Evolutionary conservation across 179 eudicot species (phyloP).

Genomic region (Heliamphora pulchella): DNA sequence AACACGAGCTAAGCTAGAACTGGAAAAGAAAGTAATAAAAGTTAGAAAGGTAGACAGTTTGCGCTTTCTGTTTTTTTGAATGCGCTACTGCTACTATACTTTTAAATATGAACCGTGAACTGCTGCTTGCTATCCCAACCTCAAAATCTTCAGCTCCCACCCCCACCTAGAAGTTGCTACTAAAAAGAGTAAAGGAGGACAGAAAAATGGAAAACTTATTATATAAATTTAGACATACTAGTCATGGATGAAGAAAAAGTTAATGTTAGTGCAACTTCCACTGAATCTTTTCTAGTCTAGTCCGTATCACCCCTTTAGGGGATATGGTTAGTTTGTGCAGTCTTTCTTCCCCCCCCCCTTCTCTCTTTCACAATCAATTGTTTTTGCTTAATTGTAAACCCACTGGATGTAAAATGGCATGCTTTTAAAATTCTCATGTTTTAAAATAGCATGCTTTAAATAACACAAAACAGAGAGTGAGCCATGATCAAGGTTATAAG

Average conservation of each 20-base stretch:
- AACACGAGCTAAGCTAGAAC: constrained; percentile 70
- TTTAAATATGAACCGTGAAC: background rate
- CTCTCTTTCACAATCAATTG: no score
- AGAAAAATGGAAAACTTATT: background rate
- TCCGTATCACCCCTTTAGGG: background rate
- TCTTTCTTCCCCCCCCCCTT: no score
- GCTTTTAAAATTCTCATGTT: no score
- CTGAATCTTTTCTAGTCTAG: background rate
- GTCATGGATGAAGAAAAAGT: background rate
- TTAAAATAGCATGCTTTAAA: no score
- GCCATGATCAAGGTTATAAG: no score
- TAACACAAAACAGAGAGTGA: no score
- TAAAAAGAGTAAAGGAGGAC: background rate
- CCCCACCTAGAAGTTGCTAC: background rate
- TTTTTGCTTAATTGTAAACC: no score
- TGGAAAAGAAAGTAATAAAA: constrained; percentile 61
- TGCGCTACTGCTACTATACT: background rate
- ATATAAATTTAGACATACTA: background rate
- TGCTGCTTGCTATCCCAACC: background rate
- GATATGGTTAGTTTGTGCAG: background rate
- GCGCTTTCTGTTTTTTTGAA: background rate
- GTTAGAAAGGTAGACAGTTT: constrained; percentile 44
- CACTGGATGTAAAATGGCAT: no score
- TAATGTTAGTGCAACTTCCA: background rate
- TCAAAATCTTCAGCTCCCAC: background rate